Evolutionary conservation across 495 filamentous ascomycete genomes (phyloP), one percentile per base, ranked within the genome.

Genomic region (Jackrogersella multiformis): DNA sequence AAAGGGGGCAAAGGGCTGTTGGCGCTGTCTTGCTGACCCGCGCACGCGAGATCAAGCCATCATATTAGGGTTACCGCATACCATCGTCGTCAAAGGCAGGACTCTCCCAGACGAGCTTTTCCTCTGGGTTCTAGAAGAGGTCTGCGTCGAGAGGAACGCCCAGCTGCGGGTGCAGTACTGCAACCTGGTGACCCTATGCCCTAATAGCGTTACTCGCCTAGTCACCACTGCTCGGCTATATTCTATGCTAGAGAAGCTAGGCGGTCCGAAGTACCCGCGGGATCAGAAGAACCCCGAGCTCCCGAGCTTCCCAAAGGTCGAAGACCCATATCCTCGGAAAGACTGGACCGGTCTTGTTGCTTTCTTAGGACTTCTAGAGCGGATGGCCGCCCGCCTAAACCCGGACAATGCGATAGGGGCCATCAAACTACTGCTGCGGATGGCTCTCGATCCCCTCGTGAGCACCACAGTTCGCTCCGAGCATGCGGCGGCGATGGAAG

Each of bases 81-180:
- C 87, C 61, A 83, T 90, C 16, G 78, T 89, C 24, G 72, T 73
- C 15, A 82, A 81, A 57, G 76, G 79, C 34, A 76, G 74, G 23
- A 52, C 75, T 12, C 77, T 95, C 5, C 88, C 93, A 1, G 86
- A 93, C 53, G 87, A 92, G 56, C 69, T 96, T 16, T 81, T 92
- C 20, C 48, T 80, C 16, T 97, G 93, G 93, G 83, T 94, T 2
- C 78, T 96, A 9, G 78, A 87, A 38, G 87, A 92, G 64, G 80
- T 89, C n/a, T 84, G 85, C 46, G 70, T 78, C 9, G 89, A 92
- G 68, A 78, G 77, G 38, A 83, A 84, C 36, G 84, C 86, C 26
- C 85, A 86, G 58, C 77, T 95, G 30, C 84, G 87, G 56, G 74
- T 82, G 41, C 87, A 89, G 52, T 95, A 94, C 77, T 77, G 84